A percentile compares a stretch with the other conserved stretches of the same genome.
Evolutionary conservation across 306 rosid genomes (phyloP).

Genomic region (Quercus agrifolia): DNA sequence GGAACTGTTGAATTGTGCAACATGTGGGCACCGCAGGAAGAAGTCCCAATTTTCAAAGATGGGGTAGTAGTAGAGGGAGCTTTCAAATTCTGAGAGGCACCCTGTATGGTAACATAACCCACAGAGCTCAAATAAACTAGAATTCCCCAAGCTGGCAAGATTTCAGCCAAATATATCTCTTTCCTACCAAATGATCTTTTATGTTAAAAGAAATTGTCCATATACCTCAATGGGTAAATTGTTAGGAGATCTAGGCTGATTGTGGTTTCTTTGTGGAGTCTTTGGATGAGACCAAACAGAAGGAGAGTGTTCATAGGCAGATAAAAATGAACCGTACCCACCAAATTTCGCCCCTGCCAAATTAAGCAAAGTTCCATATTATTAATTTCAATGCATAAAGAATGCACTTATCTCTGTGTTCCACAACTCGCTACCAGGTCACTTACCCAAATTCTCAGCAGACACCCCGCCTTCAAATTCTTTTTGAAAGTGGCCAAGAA

Average conservation of each 20-base stretch:
- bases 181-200: slow-evolving; percentile 25
- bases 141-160: slow-evolving; percentile 27
- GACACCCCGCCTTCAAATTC: slow-evolving; percentile 68
- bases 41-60: slow-evolving; percentile 33
- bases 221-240: slow-evolving; percentile 54
- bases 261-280: slow-evolving; percentile 49
- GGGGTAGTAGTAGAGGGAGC: slow-evolving; percentile 37
- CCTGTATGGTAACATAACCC: slow-evolving; percentile 49
- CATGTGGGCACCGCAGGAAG: slow-evolving; percentile 26
- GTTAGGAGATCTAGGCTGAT: slow-evolving; percentile 35
- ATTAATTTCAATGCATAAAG: slow-evolving; percentile 33
- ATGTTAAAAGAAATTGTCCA: background rate
- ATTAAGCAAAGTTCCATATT: slow-evolving; percentile 25
- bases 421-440: slow-evolving; percentile 20
- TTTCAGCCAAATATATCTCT: slow-evolving; percentile 22
- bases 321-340: slow-evolving; percentile 81
- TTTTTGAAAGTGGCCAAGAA: slow-evolving; percentile 74
- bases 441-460: slow-evolving; percentile 73
- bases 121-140: slow-evolving; percentile 36
- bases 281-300: slow-evolving; percentile 33
- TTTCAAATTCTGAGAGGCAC: slow-evolving; percentile 46
- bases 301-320: slow-evolving; percentile 43
- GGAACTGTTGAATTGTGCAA: slow-evolving; percentile 27
- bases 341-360: slow-evolving; percentile 68
- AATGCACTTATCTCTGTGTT: slow-evolving; percentile 25